Percentiles rank a stretch among this genome's conserved stretches.
Conservation (phyloP, 129 eudicot species). For the Saposhnikovia divaricata region DNA sequence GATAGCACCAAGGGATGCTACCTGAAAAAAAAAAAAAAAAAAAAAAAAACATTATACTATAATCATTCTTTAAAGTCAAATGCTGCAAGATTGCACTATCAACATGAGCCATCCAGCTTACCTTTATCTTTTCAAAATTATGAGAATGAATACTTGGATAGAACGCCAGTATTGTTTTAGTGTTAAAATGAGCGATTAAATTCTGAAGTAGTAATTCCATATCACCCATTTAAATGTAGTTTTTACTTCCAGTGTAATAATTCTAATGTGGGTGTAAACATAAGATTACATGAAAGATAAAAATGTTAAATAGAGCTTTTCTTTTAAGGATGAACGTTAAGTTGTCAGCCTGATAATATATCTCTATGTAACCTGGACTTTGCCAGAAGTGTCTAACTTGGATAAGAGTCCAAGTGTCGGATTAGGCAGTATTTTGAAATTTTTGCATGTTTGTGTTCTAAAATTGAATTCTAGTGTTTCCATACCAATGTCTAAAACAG, state of each 20-base stretch:
- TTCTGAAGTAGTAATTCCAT: neutral
- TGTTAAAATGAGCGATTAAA: neutral
- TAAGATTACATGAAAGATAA: neutral
- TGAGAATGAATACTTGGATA: neutral
- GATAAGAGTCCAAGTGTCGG: neutral
- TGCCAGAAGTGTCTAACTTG: neutral
- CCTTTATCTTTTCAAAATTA: neutral
- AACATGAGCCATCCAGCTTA: neutral
- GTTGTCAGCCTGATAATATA: neutral
- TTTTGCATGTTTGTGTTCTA: neutral
- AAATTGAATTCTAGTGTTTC: neutral
- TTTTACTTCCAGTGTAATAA: neutral
- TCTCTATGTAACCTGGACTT: neutral
- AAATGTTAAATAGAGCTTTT: neutral
- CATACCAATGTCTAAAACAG: neutral
- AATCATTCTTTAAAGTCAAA: neutral
- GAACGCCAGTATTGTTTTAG: neutral
- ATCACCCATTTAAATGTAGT: neutral
- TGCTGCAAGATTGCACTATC: neutral
- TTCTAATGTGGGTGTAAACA: neutral
- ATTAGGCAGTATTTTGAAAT: neutral
- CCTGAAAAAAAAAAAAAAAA: conserved; percentile 37
- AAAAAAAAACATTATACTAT: neutral
- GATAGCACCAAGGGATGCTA: conserved; percentile 76
- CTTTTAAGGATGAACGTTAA: neutral